Base-by-base conservation (phyloP, 2,329 filamentous ascomycete genomes). In the Aspergillus quadricinctus region DNA sequence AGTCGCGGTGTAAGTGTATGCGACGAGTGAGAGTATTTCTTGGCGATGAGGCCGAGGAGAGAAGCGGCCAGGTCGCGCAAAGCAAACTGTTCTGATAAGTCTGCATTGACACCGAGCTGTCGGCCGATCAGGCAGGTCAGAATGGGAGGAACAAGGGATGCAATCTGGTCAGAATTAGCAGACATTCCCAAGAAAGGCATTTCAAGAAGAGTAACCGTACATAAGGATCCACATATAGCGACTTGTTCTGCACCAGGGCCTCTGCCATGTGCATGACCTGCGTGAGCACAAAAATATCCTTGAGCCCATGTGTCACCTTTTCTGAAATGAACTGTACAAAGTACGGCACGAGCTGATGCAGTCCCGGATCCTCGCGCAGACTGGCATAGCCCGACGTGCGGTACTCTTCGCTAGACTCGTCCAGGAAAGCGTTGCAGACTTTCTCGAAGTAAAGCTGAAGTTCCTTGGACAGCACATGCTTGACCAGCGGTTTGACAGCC, bases 391-490 rank as follows among this genome's bases (percentile, higher is more conserved):
- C 94, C 0, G 94, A 92, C 50, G 88, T 85, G 53, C 93, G 88
- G 69, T 96, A 87, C 61, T 95, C 89, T 61, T 96, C 92, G 14
- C 90, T 90, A 52, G 86, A 87, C 64, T 95, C 90, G 72, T 97
- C 91, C 57, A 97, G 82, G 49, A 99, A 83, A 10, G 94, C 93
- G 51, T 84, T 84, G 72, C 92, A 92, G 57, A 97, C 91, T 74
- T 96, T 96, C 70, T 97, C 92, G 70, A 97, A 99, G 78, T 97
- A 97, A 35, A 97, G 84, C 61, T 96, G 92, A 23, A 97, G 85
- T 76, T 99, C 94, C 75, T 96, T 96, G 62, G 91, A 96, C 48
- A 99, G 84, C 50, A 97, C 89, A 71, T 99, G 94, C 76, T 97
- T 97, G 62, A 99, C 92, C 11, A 92, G 82, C 2, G 94, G 93